Evolutionary conservation across 2,329 filamentous ascomycete species (phyloP), one percentile per base, ranked within the genome.

Genomic region (Trichoderma oligosporum): DNA sequence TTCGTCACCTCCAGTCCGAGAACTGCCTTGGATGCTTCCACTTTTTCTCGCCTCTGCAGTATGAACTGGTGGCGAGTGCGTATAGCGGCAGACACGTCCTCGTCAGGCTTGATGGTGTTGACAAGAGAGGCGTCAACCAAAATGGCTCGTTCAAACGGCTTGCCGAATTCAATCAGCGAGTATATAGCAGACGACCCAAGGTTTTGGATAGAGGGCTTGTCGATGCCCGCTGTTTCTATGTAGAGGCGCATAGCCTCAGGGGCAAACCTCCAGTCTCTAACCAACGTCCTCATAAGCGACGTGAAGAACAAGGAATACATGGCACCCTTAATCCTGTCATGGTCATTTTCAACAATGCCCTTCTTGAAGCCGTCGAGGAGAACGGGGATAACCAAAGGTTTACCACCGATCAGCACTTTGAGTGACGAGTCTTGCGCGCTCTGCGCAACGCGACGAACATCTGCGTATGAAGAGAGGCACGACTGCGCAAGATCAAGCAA

Each of bases 381-480:
- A n/a, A 88, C 85, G 0, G 93, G 91, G 14, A 99, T 95, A 39
- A 99, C 89, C 4, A 97, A 78, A 1, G 91, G 87, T 56, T 92
- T 86, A 20, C 91, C 89, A 1, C 92, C 94, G 63, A 96, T 88
- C 11, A 99, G 81, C 25, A 89, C 88, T 74, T 96, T 97, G 29
- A 97, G 82, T 0, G 94, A 94, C 0, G 94, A 95, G 71, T 99
- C 95, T 57, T 91, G 88, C 0, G 94, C 91, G 60, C 86, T 88
- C 70, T 99, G 94, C 2, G 94, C 94, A 53, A 92, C 92, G 29
- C 92, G 83, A n/a, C 95, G 88, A 51, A 97, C 94, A 68, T 99
- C 94, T 0, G 94, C 94, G 69, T 99, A 99, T 4, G 90, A 77
- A 0, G 93, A 97, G 2, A 96, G 86, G 61, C 89, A 91, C 0